Percentiles rank a stretch among this genome's conserved stretches.
Conservation (phyloP, 2,329 filamentous ascomycete species). For the Verticillium nonalfalfae region DNA sequence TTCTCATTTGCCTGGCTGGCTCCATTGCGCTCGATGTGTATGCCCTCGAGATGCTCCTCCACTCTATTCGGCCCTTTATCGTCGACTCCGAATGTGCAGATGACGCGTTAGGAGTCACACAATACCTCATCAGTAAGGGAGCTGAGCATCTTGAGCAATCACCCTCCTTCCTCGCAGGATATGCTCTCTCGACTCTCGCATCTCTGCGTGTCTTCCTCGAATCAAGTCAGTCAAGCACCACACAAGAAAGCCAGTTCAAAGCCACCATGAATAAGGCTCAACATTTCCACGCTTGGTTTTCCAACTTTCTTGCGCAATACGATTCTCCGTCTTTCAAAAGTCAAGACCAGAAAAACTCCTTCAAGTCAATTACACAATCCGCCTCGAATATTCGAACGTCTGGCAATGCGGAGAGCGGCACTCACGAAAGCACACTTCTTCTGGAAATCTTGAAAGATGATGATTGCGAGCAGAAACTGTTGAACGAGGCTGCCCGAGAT, state of each 20-base stretch:
- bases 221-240: slow-evolving; percentile 70
- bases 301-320: slow-evolving; percentile 60
- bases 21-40: slow-evolving; percentile 69
- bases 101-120: slow-evolving; percentile 79
- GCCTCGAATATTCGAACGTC: slow-evolving; percentile 61
- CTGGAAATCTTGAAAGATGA: slow-evolving; percentile 75
- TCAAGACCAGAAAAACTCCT: slow-evolving; percentile 45
- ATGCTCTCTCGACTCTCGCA: slow-evolving; percentile 71
- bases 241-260: slow-evolving; percentile 76
- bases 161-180: slow-evolving; percentile 75
- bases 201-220: slow-evolving; percentile 72
- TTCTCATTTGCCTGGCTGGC: slow-evolving; percentile 75
- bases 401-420: slow-evolving; percentile 63
- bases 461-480: slow-evolving; percentile 50
- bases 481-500: slow-evolving; percentile 64
- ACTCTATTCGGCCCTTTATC: slow-evolving; percentile 71
- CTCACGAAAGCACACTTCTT: slow-evolving; percentile 73
- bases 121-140: slow-evolving; percentile 73
- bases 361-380: slow-evolving; percentile 61
- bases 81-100: slow-evolving; percentile 83
- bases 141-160: slow-evolving; percentile 54
- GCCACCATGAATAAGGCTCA: slow-evolving; percentile 71
- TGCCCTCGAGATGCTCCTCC: slow-evolving; percentile 83
- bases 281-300: slow-evolving; percentile 74
- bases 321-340: slow-evolving; percentile 45